Evolutionary conservation across 129 eudicot genomes (phyloP).

Genomic region (Flaveria trinervia): DNA sequence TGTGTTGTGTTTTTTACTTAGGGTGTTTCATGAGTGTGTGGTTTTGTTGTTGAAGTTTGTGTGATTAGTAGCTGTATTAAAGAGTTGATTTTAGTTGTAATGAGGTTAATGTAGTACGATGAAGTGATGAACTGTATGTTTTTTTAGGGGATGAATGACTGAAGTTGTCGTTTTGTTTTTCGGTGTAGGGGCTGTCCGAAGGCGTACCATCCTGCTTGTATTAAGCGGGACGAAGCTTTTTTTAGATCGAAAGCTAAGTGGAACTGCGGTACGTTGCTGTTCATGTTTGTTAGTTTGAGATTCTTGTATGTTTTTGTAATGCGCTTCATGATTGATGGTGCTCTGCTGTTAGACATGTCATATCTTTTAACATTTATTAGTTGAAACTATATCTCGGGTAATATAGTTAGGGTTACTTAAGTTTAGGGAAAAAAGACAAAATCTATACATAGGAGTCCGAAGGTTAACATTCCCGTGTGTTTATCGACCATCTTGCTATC

Average conservation of each 20-base stretch:
- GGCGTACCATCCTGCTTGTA: conserved; percentile 90
- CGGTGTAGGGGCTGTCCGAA: conserved; percentile 79
- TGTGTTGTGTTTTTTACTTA: not conserved
- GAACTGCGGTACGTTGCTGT: conserved; percentile 74
- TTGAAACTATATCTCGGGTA: not conserved
- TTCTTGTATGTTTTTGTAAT: too few species aligned
- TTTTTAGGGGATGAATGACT: not conserved
- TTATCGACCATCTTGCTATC: conserved; percentile 19
- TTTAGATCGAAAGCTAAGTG: conserved; percentile 70
- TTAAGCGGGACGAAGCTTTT: conserved; percentile 85
- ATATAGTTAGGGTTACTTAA: not conserved
- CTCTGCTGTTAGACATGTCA: too few species aligned
- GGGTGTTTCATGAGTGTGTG: conserved; percentile 16
- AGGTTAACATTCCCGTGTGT: not conserved
- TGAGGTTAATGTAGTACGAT: conserved; percentile 8
- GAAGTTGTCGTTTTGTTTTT: conserved; percentile 2
- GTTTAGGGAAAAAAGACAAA: not conserved
- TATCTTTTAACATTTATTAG: too few species aligned
- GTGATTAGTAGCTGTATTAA: conserved; percentile 5
- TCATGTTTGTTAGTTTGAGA: conserved; percentile 7
- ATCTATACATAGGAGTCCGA: not conserved
- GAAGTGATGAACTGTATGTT: not conserved
- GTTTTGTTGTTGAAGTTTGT: conserved; percentile 17
- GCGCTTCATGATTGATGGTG: too few species aligned
- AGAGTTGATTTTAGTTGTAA: not conserved